A percentile compares a stretch with the other conserved stretches of the same genome.
Evolutionary conservation across 2,329 filamentous ascomycete species (phyloP).

Genomic region (Monosporascus sp.): DNA sequence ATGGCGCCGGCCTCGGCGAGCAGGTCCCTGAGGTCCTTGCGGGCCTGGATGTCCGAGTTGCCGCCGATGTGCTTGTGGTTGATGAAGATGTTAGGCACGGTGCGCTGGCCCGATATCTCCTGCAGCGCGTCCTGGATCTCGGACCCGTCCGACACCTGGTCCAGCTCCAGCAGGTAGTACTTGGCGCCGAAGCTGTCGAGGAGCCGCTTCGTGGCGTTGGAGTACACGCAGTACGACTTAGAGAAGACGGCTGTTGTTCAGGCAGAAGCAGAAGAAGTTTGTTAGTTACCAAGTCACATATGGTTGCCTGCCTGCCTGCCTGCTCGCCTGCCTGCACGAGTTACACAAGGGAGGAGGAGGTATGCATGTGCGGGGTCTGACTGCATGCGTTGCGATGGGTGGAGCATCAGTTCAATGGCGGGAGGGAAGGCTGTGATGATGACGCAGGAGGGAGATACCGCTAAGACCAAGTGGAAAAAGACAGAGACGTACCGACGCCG

Average conservation of each 20-base stretch:
- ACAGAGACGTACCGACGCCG: conserved; percentile 60
- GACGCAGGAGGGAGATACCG: neutral
- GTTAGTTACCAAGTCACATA: conserved; percentile 3
- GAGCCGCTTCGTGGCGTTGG: conserved; percentile 69
- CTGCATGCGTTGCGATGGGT: neutral
- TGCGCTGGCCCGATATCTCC: conserved; percentile 75
- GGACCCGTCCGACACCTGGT: conserved; percentile 74
- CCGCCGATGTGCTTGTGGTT: conserved; percentile 86
- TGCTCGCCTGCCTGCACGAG: too few relatives aligned
- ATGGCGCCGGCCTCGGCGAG: conserved; percentile 60
- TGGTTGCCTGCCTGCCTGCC: too few relatives aligned
- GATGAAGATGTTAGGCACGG: conserved; percentile 96
- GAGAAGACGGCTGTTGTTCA: conserved; percentile 74
- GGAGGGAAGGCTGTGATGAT: neutral
- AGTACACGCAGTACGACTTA: conserved; percentile 97
- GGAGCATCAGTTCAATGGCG: neutral
- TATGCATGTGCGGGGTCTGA: too few relatives aligned
- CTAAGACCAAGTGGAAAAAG: neutral
- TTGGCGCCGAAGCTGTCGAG: conserved; percentile 67
- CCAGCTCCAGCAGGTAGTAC: conserved; percentile 73
- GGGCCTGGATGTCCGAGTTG: conserved; percentile 78
- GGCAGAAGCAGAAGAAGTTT: neutral
- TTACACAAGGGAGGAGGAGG: too few relatives aligned
- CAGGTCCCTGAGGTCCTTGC: conserved; percentile 60
- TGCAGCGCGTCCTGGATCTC: conserved; percentile 79